phyloP scores from a whole-genome alignment of 768 basidiomycete genomes.

The Hypholoma sublateritium region DNA sequence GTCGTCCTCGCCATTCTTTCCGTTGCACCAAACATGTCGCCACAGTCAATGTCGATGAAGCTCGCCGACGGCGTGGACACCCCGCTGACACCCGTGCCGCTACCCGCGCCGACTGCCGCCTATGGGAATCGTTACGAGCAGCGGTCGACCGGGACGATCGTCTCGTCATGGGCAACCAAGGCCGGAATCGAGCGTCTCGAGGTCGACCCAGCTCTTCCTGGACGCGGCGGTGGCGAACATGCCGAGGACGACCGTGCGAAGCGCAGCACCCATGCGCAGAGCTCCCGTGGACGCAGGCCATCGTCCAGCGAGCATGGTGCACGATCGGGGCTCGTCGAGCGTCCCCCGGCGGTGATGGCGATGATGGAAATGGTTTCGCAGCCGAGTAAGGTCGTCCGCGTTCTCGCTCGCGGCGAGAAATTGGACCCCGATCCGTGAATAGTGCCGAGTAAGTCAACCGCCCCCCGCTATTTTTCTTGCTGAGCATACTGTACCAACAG shows the following conservation, averaged over 20 bases:
- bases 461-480: no score
- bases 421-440: constrained; percentile 45
- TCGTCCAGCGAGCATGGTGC: constrained; percentile 22
- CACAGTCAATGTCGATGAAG: constrained; percentile 27
- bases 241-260: constrained; percentile 31
- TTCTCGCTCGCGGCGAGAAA: constrained; percentile 85
- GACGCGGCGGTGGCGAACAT: constrained; percentile 28
- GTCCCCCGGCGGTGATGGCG: constrained; percentile 73
- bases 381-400: constrained; percentile 72
- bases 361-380: constrained; percentile 81
- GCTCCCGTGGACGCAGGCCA: constrained; percentile 22
- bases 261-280: constrained; percentile 23
- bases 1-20: constrained; percentile 63
- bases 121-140: constrained; percentile 61
- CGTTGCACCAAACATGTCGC: constrained; percentile 32
- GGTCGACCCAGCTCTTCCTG: constrained; percentile 45
- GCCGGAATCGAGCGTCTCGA: constrained; percentile 60
- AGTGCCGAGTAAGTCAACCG: background rate
- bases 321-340: constrained; percentile 60
- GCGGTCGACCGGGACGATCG: constrained; percentile 61
- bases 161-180: constrained; percentile 65
- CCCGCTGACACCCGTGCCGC: constrained; percentile 55
- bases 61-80: constrained; percentile 28
- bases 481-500: no score
- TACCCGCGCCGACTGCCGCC: constrained; percentile 55